Conservation (phyloP, 768 basidiomycete genomes). For the Leccinum truebloodii region DNA sequence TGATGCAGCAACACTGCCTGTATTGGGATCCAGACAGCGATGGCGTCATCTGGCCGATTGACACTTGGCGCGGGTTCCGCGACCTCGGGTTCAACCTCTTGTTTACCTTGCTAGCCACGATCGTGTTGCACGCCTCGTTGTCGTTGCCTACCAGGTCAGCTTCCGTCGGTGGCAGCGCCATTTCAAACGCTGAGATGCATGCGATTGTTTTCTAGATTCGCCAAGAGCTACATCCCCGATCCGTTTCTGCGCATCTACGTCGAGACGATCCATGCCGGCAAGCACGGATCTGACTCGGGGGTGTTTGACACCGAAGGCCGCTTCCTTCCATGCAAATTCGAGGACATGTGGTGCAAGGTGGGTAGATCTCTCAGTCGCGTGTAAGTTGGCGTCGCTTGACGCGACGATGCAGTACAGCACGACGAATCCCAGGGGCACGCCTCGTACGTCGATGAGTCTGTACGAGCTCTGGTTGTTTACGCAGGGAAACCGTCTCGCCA, state of each 20-base stretch:
- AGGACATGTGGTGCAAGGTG: conserved; percentile 46
- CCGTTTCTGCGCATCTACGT: conserved; percentile 43
- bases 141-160: conserved; percentile 37
- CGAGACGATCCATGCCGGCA: conserved; percentile 35
- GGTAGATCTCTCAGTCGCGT: background rate
- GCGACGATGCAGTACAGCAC: conserved; percentile 15
- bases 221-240: conserved; percentile 36
- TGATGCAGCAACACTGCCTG: conserved; percentile 42
- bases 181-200: background rate
- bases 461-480: conserved; percentile 34
- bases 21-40: conserved; percentile 45
- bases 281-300: conserved; percentile 48
- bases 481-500: conserved; percentile 33
- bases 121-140: conserved; percentile 37
- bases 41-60: conserved; percentile 45
- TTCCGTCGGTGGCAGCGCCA: background rate
- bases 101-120: conserved; percentile 35
- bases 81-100: conserved; percentile 43
- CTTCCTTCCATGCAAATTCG: conserved; percentile 43
- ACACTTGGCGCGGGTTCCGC: conserved; percentile 44
- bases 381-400: background rate
- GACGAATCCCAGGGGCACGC: conserved; percentile 7
- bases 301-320: conserved; percentile 42
- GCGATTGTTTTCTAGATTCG: conserved; percentile 14
- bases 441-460: conserved; percentile 29